Base-by-base conservation (phyloP, 345 rosid species). In the Hirschfeldia incana region DNA sequence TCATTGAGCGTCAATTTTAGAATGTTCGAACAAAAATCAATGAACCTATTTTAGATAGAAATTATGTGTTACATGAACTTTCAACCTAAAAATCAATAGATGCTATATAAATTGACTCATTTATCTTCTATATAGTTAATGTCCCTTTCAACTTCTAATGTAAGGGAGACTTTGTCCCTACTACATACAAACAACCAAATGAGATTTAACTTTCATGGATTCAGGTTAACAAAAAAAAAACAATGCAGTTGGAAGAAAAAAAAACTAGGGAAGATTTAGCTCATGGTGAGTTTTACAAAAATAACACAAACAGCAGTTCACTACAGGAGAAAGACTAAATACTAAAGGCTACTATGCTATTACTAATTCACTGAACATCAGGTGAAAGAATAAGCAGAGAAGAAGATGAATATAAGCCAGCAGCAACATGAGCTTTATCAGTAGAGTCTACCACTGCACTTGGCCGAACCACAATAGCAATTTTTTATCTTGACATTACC, bases 391-490 rank as follows among this genome's bases (percentile, higher is more conserved):
- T 51, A 51, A 51, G 17, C 57, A 53, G 10, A 53, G 13, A 5
- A 42, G 11, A 6, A 53, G 60, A 53, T 53, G 60, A 53, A 53
- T 51, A n/a, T 5, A 49, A n/a, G 17, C 57, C 0, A 7, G 17
- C 1, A 13, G 16, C 55, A 46, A 46, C 21, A 51, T n/a, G 21
- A 51, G 49, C 42, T 42, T 32, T 17, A 67, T 90, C 83, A 95
- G 61, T 95, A 93, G 86, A 93, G 82, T 83, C 99, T 77, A 69
- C 96, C 94, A 2, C 74, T 71, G 82, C 99, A 95, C 42, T 83
- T 91, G 2, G 57, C 42, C 66, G 97, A 86, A 66, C 99, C 97
- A 85, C 97, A 93, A 59, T 76, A 81, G 79, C 99, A 91, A 61
- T 29, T 64, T 74, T 94, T 92, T 76, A 75, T 86, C 87, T 75